These are phyloP conservation scores for Spiromastix sp. DNA, from an alignment of 2,329 filamentous ascomycete species.

Conservation along the genomic window DNA sequence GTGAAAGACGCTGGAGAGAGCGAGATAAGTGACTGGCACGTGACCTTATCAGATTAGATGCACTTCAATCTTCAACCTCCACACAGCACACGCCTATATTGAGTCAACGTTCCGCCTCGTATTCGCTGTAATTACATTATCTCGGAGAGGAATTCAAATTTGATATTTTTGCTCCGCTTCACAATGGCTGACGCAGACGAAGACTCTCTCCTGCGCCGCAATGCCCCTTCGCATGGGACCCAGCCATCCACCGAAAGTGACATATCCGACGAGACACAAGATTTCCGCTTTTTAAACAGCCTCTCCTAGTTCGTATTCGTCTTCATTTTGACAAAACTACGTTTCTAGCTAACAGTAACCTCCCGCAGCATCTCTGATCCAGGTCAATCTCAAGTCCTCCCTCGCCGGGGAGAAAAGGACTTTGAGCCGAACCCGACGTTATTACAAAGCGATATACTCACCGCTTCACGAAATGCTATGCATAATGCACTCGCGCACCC, in stretches of 20 bases:
- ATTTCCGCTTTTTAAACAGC: constrained; percentile 65
- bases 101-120: no score
- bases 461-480: constrained; percentile 77
- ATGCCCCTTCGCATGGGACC: constrained; percentile 2
- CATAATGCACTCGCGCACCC: constrained; percentile 73
- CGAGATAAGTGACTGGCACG: no score
- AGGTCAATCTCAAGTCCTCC: constrained; percentile 36
- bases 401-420: constrained; percentile 92
- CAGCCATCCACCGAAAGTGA: constrained; percentile 43
- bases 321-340: no score
- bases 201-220: constrained; percentile 25
- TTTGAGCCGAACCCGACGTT: constrained; percentile 88
- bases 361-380: no score
- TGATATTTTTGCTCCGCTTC: no score
- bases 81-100: no score
- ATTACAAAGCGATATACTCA: constrained; percentile 66
- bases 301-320: constrained; percentile 37
- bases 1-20: no score
- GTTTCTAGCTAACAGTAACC: no score
- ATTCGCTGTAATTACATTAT: no score
- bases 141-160: no score
- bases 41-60: no score
- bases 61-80: no score
- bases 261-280: constrained; percentile 70
- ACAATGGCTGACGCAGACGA: constrained; percentile 33